Percentiles rank a stretch among this genome's conserved stretches.
Conservation (phyloP, 805 yeast species). For the Saccharomycopsis sp. region DNA sequence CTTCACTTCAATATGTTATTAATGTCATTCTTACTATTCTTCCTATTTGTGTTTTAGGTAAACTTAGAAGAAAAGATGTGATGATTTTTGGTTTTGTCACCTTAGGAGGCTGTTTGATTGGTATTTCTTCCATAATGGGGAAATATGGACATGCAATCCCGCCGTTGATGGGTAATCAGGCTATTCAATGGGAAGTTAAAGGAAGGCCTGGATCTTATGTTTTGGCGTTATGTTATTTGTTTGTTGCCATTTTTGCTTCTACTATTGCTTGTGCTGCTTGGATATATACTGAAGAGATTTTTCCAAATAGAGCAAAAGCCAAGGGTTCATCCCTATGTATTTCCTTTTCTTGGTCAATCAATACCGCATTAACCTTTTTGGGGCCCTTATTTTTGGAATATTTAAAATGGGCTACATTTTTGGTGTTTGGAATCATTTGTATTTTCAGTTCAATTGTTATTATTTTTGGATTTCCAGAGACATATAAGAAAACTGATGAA, state of each 20-base stretch:
- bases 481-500: slow-evolving; percentile 24
- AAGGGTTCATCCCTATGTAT: slow-evolving; percentile 38
- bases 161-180: slow-evolving; percentile 26
- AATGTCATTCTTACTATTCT: slow-evolving; percentile 32
- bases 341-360: slow-evolving; percentile 35
- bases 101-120: slow-evolving; percentile 27
- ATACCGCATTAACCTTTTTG: slow-evolving; percentile 28
- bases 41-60: slow-evolving; percentile 35
- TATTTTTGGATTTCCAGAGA: slow-evolving; percentile 34
- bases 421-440: slow-evolving; percentile 28
- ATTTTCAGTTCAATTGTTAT: slow-evolving; percentile 25
- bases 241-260: slow-evolving; percentile 37
- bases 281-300: slow-evolving; percentile 40
- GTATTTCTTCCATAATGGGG: slow-evolving; percentile 29
- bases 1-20: slow-evolving; percentile 31
- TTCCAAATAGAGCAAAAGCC: slow-evolving; percentile 34
- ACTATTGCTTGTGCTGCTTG: slow-evolving; percentile 37
- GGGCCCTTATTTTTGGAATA: slow-evolving; percentile 30
- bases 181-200: slow-evolving; percentile 27
- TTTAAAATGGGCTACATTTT: slow-evolving; percentile 32
- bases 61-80: slow-evolving; percentile 36
- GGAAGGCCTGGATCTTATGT: slow-evolving; percentile 32
- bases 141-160: slow-evolving; percentile 26
- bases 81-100: slow-evolving; percentile 33
- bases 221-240: slow-evolving; percentile 34